These are phyloP conservation scores for Boletus tomentosulus DNA, from an alignment of 768 basidiomycete genomes.

Conservation along the genomic window DNA sequence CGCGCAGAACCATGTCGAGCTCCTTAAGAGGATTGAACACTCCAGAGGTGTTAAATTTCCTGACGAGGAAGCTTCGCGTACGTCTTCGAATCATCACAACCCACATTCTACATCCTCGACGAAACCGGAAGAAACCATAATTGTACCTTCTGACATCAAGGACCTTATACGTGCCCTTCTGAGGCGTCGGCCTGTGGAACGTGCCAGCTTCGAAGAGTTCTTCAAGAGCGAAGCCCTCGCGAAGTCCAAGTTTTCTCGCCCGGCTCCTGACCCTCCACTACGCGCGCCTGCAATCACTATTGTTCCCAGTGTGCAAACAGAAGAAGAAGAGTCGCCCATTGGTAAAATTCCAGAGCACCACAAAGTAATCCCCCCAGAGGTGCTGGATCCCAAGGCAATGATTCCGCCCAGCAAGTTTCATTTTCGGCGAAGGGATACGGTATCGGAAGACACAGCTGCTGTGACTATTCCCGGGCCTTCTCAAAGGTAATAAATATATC, in stretches of 20 bases:
- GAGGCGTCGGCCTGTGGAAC: slow-evolving; percentile 77
- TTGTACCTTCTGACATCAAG: slow-evolving; percentile 82
- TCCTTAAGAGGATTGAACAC: slow-evolving; percentile 87
- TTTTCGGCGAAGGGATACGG: slow-evolving; percentile 44
- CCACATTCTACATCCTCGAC: slow-evolving; percentile 14
- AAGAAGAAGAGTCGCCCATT: slow-evolving; percentile 29
- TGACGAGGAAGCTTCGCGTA: slow-evolving; percentile 68
- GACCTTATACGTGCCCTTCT: slow-evolving; percentile 79
- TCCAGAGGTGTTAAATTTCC: slow-evolving; percentile 93
- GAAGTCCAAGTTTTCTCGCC: slow-evolving; percentile 72
- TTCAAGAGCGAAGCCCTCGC: slow-evolving; percentile 77
- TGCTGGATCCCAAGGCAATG: slow-evolving; percentile 74
- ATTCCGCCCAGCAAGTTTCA: slow-evolving; percentile 81
- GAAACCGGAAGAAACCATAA: slow-evolving; percentile 45
- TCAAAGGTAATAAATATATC: slow-evolving; percentile 18
- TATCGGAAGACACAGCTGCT: slow-evolving; percentile 10
- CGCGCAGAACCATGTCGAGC: slow-evolving; percentile 93
- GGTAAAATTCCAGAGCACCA: slow-evolving; percentile 67
- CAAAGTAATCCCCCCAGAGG: slow-evolving; percentile 71
- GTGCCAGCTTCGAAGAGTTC: slow-evolving; percentile 89
- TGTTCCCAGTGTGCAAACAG: slow-evolving; percentile 17
- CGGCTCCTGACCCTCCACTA: slow-evolving; percentile 21
- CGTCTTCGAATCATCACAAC: slow-evolving; percentile 32
- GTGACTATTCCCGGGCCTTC: slow-evolving; percentile 3
- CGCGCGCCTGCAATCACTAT: slow-evolving; percentile 10